Base-by-base conservation (phyloP, 108 stramenopile genomes). In the Nannochloropsis oceanica region DNA sequence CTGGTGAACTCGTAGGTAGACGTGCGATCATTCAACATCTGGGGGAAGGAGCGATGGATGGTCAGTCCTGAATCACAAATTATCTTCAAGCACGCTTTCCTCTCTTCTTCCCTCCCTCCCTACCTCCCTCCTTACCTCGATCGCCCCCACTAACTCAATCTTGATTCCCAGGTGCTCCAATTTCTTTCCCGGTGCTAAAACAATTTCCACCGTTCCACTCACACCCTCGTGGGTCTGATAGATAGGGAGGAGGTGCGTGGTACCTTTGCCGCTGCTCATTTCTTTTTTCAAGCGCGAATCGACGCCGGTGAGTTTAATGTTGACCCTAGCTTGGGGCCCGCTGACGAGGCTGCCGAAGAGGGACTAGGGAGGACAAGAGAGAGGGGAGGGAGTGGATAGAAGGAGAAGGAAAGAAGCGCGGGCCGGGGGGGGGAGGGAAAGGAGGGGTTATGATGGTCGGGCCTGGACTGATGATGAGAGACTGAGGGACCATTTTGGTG, bases 141-240 rank as follows among this genome's bases (percentile, higher is more conserved):
- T 97, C 81, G 96, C 93, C 24, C 98, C 98, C 82, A 99, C 93
- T 85, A 98, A 93, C 88, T 99, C 96, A 13, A 97, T 93, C 87
- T 95, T 96, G 84, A 99, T 94, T 25, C 98, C 98, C 85, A 95
- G 83, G 91, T 99, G 98, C 85, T 99, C 98, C 79, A 95, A 88
- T 89, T 97, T 97, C 87, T 96, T 96, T 27, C 96, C 97, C 26
- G 93, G 94, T 27, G 96, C 94, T 42, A 97, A 84, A 13, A 91
- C 81, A 43, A 99, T 88, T n/a, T 92, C 92, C 11, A 96, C 94
- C 43, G 90, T 87, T 18, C 98, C 98, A 59, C 91, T 89, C 25
- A 96, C 93, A 11, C 42, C 81, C 24, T 82, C 81, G 42, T 82
- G 81, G 22, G 43, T 12, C 24, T 82, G 43, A 12, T 82, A 82